These are phyloP conservation scores for Pleurotus citrinopileatus DNA, from an alignment of 768 basidiomycete genomes.

Conservation along the genomic window DNA sequence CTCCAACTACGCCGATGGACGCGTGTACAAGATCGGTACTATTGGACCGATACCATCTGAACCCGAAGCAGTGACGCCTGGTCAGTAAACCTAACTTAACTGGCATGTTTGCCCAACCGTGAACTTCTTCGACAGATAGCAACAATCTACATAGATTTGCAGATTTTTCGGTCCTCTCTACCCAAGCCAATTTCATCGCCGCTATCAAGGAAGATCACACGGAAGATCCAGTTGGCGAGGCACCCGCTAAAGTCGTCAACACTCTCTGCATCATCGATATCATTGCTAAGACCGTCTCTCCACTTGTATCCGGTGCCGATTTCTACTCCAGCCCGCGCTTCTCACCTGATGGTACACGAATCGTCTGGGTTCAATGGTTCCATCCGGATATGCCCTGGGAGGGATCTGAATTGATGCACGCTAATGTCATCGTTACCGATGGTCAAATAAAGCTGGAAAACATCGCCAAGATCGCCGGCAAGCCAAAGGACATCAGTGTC, in stretches of 20 bases:
- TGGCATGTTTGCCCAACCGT: not conserved
- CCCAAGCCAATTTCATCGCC: constrained; percentile 40
- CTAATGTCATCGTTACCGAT: constrained; percentile 32
- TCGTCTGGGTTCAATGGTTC: constrained; percentile 68
- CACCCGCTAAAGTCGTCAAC: constrained; percentile 42
- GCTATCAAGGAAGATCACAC: constrained; percentile 63
- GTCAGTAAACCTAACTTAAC: constrained; percentile 27
- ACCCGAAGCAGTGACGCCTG: constrained; percentile 52
- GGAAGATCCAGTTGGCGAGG: constrained; percentile 21
- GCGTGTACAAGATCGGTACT: constrained; percentile 44
- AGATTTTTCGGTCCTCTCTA: constrained; percentile 51
- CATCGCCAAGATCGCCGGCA: constrained; percentile 47
- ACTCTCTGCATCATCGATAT: constrained; percentile 47
- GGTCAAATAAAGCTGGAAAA: constrained; percentile 32
- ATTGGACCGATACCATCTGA: constrained; percentile 8
- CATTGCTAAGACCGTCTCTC: constrained; percentile 28
- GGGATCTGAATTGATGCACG: constrained; percentile 53
- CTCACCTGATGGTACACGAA: constrained; percentile 52
- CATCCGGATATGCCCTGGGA: constrained; percentile 66
- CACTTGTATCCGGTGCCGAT: constrained; percentile 48
- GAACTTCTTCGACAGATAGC: constrained; percentile 35
- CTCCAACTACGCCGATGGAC: constrained; percentile 50
- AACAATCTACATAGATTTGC: constrained; percentile 43
- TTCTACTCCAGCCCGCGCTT: constrained; percentile 61
- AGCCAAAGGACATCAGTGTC: constrained; percentile 46